Base-by-base conservation (phyloP, 139 green algal genomes). In the Closterium sp. region DNA sequence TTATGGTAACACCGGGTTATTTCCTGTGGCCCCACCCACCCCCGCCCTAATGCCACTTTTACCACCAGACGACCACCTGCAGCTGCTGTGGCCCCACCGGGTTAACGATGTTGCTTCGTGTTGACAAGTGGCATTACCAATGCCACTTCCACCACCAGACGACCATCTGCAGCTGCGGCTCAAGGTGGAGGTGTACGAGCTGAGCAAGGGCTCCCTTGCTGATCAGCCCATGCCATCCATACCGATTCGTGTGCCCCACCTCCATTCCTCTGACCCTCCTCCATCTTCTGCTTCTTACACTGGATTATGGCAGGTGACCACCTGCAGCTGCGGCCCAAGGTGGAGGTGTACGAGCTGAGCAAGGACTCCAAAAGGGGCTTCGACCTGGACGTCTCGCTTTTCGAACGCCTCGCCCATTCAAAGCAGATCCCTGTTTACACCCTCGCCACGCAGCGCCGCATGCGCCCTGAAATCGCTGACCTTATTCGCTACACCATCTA, bases 281-380 rank as follows among this genome's bases (percentile, higher is more conserved):
- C n/a, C n/a, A n/a, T n/a, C n/a, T n/a, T n/a, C n/a, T n/a, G n/a
- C n/a, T n/a, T n/a, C n/a, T n/a, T n/a, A n/a, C n/a, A n/a, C n/a
- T n/a, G n/a, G n/a, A n/a, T n/a, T 1, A 84, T 91, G 38, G 31
- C n/a, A 93, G 91, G 96, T 4, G 96, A 97, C 89, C 92, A 94
- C n/a, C 84, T 97, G 95, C 97, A 98, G 95, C 96, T 98, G 85
- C 95, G 96, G 0, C 97, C 97, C 87, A 97, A 97, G 95, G 93
- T 96, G 9, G 95, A 97, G 29, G 85, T 92, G 70, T 97, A 96
- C 84, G 21, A 94, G 6, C 95, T 97, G 30, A 96, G 97, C 91
- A 91, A 89, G 19, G 91, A 93, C 24, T 93, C 91, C 27, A 28
- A 89, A 9, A 29, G 21, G 21, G 93, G 92, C 32, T 94, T 85